Evolutionary conservation across 371 early-diverging fungal genomes (phyloP).

Genomic region (Rhizopus microsporus): DNA sequence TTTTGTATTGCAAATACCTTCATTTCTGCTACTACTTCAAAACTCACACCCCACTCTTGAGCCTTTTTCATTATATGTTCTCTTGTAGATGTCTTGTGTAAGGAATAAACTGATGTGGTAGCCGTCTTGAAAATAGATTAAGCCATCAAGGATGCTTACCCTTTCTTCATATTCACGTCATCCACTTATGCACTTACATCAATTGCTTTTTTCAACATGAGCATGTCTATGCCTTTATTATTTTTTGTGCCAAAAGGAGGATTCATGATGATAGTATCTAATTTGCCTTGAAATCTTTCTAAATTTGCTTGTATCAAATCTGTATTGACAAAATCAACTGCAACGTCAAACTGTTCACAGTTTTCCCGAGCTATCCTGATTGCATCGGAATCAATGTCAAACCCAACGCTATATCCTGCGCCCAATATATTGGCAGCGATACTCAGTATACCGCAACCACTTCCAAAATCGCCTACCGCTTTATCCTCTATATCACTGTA

Average conservation of each 20-base stretch:
- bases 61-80: slow-evolving; percentile 79
- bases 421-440: slow-evolving; percentile 66
- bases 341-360: slow-evolving; percentile 67
- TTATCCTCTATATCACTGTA: slow-evolving; percentile 80
- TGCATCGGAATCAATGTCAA: slow-evolving; percentile 85
- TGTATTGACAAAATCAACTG: slow-evolving; percentile 60
- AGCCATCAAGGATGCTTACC: background rate
- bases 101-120: slow-evolving; percentile 69
- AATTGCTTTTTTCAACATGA: slow-evolving; percentile 73
- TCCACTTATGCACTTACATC: slow-evolving; percentile 42
- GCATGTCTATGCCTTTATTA: slow-evolving; percentile 77
- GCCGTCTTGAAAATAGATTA: slow-evolving; percentile 36
- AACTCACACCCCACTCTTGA: slow-evolving; percentile 72
- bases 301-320: slow-evolving; percentile 42
- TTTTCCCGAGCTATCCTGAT: slow-evolving; percentile 74
- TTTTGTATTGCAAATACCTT: slow-evolving; percentile 40
- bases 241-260: slow-evolving; percentile 86
- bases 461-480: slow-evolving; percentile 79
- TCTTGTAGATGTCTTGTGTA: slow-evolving; percentile 84
- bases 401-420: slow-evolving; percentile 66
- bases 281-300: slow-evolving; percentile 48
- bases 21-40: slow-evolving; percentile 76
- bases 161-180: background rate
- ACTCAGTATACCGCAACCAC: slow-evolving; percentile 80
- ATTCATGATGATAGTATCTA: slow-evolving; percentile 85